Evolutionary conservation across 805 yeast genomes (phyloP), one percentile per base, ranked within the genome.

Genomic region (Ogataea pilisensis): DNA sequence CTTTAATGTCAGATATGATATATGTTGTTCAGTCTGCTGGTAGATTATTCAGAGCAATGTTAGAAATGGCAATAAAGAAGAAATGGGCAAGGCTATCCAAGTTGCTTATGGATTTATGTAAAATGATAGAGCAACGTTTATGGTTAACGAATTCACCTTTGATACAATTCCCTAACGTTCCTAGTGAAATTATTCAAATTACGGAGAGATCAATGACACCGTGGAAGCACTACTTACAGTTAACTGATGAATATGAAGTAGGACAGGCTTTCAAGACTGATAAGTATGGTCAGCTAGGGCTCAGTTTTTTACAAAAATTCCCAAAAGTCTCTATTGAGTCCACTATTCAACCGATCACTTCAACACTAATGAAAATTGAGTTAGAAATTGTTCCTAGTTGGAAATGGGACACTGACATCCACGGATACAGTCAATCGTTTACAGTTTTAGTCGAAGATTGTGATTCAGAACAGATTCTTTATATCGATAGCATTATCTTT

Each of bases 21-120:
- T 93, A 86, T 57, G 78, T 93, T 31, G 85, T 93, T 0, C 98
- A 93, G 61, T 87, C 95, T 31, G 97, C 96, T 1, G 91, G 95
- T 3, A 74, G 99, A 56, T 62, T 93, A 29, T 68, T 90, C 41
- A 67, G 97, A 42, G 97, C 98, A 0, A 74, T 95, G 47, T 80
- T 75, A 58, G 96, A 91, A 55, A 76, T 93, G 26, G 75, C 85
- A 8, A 50, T 85, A 34, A 69, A 72, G 39, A 85, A 81, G 49
- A 72, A 74, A 9, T 89, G 95, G 95, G 72, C 96, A 0, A 57
- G 68, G 17, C 60, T 84, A 12, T 69, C 95, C 0, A 75, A 72
- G 48, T 44, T 64, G 1, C 55, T 83, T 2, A 69, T 89, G 11
- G 78, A 78, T 39, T 46, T 91, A 9, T 82, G 91, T 57, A 85